Percentiles rank a stretch among this genome's conserved stretches.
Conservation (phyloP, 2,329 filamentous ascomycete genomes). For the Cladosporium austrohemisphaericum region DNA sequence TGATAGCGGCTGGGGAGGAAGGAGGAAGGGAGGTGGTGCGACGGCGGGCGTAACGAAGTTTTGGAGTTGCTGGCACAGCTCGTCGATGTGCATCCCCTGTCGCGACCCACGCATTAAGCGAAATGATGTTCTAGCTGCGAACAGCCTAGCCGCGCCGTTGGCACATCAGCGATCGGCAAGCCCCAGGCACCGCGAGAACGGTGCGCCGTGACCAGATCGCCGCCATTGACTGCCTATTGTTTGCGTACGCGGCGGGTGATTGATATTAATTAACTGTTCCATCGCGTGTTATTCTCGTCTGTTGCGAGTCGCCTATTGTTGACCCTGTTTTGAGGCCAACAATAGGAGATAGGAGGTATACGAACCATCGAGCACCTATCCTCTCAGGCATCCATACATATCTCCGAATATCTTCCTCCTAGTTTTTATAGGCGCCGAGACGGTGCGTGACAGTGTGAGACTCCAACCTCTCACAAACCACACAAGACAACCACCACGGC, state of each 20-base stretch:
- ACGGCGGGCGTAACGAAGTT: conserved; percentile 6
- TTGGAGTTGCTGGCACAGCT: conserved; percentile 1
- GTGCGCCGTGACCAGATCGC: not conserved
- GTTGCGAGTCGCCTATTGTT: too few relatives aligned
- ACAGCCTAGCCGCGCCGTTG: conserved; percentile 8
- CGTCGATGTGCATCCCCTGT: conserved; percentile 4
- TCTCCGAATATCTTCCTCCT: not conserved
- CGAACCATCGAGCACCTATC: too few relatives aligned
- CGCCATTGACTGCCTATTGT: not conserved
- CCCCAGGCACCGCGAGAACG: conserved; percentile 10
- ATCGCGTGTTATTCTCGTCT: too few relatives aligned
- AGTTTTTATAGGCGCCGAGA: not conserved
- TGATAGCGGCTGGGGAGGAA: not conserved
- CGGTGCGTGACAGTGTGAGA: not conserved
- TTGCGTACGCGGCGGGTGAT: not conserved
- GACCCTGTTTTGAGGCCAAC: too few relatives aligned
- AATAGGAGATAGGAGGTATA: too few relatives aligned
- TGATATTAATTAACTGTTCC: not conserved
- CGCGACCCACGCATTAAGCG: conserved; percentile 1
- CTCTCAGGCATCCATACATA: not conserved
- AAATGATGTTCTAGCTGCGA: conserved; percentile 5
- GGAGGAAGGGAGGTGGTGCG: not conserved
- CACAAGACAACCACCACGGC: not conserved
- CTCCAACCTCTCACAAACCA: conserved; percentile 11
- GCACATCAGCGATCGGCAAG: conserved; percentile 7